Conservation (phyloP, 768 basidiomycete species). For the Russula sp. region DNA sequence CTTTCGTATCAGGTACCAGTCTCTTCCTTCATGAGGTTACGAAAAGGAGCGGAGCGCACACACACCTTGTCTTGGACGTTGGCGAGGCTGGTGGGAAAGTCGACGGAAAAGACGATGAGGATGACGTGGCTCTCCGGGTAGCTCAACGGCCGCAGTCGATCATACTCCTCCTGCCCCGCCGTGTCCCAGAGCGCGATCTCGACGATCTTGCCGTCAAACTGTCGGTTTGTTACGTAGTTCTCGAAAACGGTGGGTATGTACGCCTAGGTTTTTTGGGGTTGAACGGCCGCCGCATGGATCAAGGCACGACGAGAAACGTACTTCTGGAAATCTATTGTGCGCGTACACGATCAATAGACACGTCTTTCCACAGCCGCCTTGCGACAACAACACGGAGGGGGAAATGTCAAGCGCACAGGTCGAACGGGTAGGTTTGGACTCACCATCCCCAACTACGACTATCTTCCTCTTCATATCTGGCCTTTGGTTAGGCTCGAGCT, state of each 20-base stretch:
- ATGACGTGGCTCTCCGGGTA: conserved; percentile 89
- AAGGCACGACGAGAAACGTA: conserved; percentile 33
- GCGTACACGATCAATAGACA: conserved; percentile 95
- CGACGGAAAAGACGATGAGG: conserved; percentile 89
- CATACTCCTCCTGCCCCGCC: conserved; percentile 96
- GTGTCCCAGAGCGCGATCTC: conserved; percentile 99
- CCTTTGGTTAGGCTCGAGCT: conserved; percentile 25
- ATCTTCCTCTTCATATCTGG: conserved; percentile 84
- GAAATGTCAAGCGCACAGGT: conserved; percentile 23
- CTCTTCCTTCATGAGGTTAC: not conserved
- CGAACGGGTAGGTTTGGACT: conserved; percentile 28
- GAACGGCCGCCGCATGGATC: conserved; percentile 15
- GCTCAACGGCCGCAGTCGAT: conserved; percentile 75
- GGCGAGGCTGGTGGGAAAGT: conserved; percentile 84
- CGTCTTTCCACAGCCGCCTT: conserved; percentile 87
- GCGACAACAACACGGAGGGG: not conserved
- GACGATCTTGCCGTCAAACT: conserved; percentile 81
- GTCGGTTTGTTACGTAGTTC: conserved; percentile 84
- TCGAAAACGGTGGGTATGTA: conserved; percentile 94
- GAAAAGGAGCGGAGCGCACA: conserved; percentile 28
- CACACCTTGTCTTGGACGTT: conserved; percentile 89
- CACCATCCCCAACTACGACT: conserved; percentile 84
- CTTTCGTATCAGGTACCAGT: conserved; percentile 2
- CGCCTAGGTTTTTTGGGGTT: conserved; percentile 40
- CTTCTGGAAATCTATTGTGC: conserved; percentile 94